Percentiles rank a stretch among this genome's conserved stretches.
Evolutionary conservation across 495 filamentous ascomycete genomes (phyloP).

Genomic region (Podospora anserina): DNA sequence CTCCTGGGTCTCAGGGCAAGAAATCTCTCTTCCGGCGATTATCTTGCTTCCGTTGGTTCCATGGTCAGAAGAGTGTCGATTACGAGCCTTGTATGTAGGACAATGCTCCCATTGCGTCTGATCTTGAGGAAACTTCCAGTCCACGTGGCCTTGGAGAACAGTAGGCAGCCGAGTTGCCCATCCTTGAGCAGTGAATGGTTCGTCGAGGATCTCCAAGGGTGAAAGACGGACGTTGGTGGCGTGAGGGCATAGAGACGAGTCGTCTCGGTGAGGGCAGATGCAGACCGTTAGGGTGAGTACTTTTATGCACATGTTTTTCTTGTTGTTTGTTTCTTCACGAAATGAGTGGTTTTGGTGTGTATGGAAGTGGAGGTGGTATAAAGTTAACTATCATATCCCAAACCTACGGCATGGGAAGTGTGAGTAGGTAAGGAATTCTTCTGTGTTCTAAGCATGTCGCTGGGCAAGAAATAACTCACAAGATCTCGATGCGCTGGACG

Average conservation of each 20-base stretch:
- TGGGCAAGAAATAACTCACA: not conserved
- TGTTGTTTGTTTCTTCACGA: not conserved
- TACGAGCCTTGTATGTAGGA: not conserved
- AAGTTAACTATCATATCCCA: not conserved
- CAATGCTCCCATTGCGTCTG: slow-evolving; percentile 5
- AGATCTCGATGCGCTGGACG: not conserved
- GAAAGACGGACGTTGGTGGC: not conserved
- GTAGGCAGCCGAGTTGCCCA: not conserved
- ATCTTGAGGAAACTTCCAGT: not conserved
- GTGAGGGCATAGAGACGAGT: not conserved
- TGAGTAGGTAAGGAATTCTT: not conserved
- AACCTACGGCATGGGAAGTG: too few species aligned
- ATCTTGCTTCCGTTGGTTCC: not conserved
- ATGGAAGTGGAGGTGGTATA: not conserved
- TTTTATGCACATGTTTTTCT: not conserved
- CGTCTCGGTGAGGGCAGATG: slow-evolving; percentile 3
- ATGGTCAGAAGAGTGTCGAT: not conserved
- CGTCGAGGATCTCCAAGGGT: not conserved
- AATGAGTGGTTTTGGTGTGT: not conserved
- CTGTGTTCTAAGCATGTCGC: not conserved
- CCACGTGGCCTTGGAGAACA: not conserved
- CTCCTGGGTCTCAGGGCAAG: not conserved
- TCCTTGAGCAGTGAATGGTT: not conserved
- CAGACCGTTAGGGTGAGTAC: not conserved
- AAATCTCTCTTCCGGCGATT: not conserved